Conservation (phyloP, 805 yeast genomes). For the Candida quercuum region DNA sequence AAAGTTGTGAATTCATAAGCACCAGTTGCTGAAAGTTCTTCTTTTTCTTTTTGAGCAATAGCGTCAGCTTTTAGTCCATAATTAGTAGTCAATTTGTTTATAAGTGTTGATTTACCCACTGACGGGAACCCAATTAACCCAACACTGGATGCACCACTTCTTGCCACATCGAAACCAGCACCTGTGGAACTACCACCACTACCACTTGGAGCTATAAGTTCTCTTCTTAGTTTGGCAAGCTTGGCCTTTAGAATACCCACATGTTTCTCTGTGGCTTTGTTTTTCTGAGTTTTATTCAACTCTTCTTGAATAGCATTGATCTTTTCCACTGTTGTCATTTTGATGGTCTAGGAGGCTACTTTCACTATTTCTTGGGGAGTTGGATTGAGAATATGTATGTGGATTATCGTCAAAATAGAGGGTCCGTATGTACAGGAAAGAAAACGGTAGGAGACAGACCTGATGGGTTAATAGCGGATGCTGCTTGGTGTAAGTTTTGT, state of each 20-base stretch:
- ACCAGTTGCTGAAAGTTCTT: slow-evolving; percentile 74
- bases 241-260: slow-evolving; percentile 97
- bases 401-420: too few species aligned
- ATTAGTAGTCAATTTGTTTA: slow-evolving; percentile 88
- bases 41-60: not conserved
- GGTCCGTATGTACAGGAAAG: too few species aligned
- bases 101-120: slow-evolving; percentile 77
- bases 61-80: slow-evolving; percentile 30
- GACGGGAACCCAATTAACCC: slow-evolving; percentile 99
- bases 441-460: too few species aligned
- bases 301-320: slow-evolving; percentile 80
- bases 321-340: slow-evolving; percentile 24
- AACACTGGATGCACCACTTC: slow-evolving; percentile 96
- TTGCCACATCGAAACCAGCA: slow-evolving; percentile 95
- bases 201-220: slow-evolving; percentile 67
- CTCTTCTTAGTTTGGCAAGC: slow-evolving; percentile 91
- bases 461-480: too few species aligned
- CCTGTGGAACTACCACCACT: slow-evolving; percentile 90
- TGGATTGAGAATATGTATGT: too few species aligned
- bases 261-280: slow-evolving; percentile 96
- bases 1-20: slow-evolving; percentile 96
- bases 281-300: slow-evolving; percentile 97
- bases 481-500: not conserved
- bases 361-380: too few species aligned
- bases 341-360: too few species aligned